Conservation (phyloP, 257 asterid genomes). For the Solanum lignicaule region DNA sequence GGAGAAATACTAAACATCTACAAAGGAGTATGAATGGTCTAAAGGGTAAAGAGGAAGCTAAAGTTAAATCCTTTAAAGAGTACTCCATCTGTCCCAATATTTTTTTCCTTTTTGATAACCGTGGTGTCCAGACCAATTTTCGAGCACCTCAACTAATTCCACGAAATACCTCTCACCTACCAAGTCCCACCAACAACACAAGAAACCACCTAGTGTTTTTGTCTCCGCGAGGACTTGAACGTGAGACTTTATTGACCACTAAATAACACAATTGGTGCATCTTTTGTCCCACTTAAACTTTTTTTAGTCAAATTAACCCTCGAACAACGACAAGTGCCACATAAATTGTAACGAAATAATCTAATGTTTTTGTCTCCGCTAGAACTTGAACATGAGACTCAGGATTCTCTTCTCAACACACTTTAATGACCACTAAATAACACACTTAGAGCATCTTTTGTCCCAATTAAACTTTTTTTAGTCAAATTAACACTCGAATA, state of each 20-base stretch:
- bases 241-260: background rate
- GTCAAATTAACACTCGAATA: background rate
- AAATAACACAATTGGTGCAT: background rate
- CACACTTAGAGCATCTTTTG: background rate
- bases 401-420: too few species aligned
- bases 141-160: background rate
- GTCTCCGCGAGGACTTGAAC: background rate
- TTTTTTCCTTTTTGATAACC: background rate
- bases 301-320: background rate
- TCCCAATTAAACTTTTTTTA: background rate
- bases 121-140: background rate
- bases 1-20: background rate
- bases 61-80: background rate
- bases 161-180: background rate
- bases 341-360: rapidly evolving
- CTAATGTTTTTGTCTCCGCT: too few species aligned
- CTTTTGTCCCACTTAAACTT: background rate
- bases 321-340: rapidly evolving
- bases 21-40: background rate
- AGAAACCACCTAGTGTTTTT: background rate
- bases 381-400: background rate
- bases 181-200: background rate
- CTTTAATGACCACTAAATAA: background rate
- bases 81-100: background rate
- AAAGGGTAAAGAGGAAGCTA: background rate